Evolutionary conservation across 371 early-diverging fungal genomes (phyloP).

Genomic region (Cokeromyces recurvatus): DNA sequence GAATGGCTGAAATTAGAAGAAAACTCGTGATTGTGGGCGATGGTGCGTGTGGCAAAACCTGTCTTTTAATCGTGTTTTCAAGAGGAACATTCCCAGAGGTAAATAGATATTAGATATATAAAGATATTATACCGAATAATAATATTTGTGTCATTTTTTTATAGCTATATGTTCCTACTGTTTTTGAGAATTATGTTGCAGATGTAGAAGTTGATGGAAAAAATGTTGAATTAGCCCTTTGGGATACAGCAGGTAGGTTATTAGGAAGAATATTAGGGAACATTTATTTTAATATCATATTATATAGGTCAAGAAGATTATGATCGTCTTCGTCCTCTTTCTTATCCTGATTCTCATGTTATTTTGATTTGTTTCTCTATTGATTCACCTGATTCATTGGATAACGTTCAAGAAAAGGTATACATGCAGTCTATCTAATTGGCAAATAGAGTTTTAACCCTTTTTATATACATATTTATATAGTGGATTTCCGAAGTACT

Average conservation of each 20-base stretch:
- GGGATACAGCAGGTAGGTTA: constrained; percentile 76
- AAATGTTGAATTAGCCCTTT: constrained; percentile 76
- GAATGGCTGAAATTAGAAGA: constrained; percentile 71
- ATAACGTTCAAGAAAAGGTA: constrained; percentile 76
- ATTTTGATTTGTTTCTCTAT: constrained; percentile 84
- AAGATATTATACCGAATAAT: neutral
- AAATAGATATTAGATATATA: neutral
- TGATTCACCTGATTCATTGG: constrained; percentile 69
- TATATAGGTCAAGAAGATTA: constrained; percentile 75
- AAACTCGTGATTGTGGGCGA: constrained; percentile 97
- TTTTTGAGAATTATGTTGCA: constrained; percentile 83
- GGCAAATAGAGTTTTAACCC: neutral
- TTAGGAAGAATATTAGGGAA: neutral
- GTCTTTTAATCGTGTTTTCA: constrained; percentile 90
- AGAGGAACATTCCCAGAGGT: constrained; percentile 92
- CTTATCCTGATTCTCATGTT: constrained; percentile 86
- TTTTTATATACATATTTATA: neutral
- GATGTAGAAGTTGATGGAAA: constrained; percentile 73
- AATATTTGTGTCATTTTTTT: neutral
- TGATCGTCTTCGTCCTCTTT: constrained; percentile 74
- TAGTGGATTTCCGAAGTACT: constrained; percentile 91
- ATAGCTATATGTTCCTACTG: constrained; percentile 58
- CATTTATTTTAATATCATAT: neutral
- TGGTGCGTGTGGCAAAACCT: constrained; percentile 97
- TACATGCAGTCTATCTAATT: constrained; percentile 35